These are phyloP conservation scores for Taiwanofungus camphoratus DNA, from an alignment of 1,284 basidiomycete genomes.

Conservation along the genomic window DNA sequence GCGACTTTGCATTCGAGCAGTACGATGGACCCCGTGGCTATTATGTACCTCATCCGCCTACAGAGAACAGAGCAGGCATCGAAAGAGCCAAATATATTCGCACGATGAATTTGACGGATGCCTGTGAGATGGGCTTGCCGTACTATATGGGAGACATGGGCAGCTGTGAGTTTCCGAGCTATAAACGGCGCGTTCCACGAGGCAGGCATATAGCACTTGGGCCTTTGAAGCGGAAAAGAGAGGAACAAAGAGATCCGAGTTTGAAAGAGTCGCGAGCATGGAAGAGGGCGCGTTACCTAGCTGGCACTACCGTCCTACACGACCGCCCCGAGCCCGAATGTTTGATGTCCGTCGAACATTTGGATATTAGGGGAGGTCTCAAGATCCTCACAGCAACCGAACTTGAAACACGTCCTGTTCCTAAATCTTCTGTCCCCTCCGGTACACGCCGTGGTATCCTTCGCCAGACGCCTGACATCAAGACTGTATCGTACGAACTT, in stretches of 20 bases:
- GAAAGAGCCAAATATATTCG: constrained; percentile 19
- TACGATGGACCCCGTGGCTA: constrained; percentile 20
- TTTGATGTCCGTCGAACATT: not conserved
- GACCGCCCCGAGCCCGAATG: not conserved
- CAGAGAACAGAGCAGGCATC: constrained; percentile 14
- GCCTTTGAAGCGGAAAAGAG: constrained; percentile 12
- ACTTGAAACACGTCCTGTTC: not conserved
- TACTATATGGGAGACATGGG: constrained; percentile 12
- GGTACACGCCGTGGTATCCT: constrained; percentile 1
- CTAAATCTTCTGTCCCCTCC: not conserved
- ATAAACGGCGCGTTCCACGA: constrained; percentile 9
- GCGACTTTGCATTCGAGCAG: constrained; percentile 22
- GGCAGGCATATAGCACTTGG: constrained; percentile 10
- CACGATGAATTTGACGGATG: constrained; percentile 14
- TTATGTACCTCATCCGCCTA: constrained; percentile 22
- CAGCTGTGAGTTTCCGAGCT: constrained; percentile 5
- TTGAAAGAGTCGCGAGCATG: not conserved
- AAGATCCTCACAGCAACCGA: not conserved
- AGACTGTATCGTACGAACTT: not conserved
- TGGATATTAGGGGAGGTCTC: not conserved
- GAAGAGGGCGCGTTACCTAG: constrained; percentile 1
- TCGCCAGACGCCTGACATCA: not conserved
- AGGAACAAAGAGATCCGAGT: constrained; percentile 1
- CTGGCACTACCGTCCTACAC: not conserved
- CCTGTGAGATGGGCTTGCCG: constrained; percentile 12